Evolutionary conservation across 345 rosid species (phyloP), one percentile per base, ranked within the genome.

Genomic region (Hibiscus syriacus): DNA sequence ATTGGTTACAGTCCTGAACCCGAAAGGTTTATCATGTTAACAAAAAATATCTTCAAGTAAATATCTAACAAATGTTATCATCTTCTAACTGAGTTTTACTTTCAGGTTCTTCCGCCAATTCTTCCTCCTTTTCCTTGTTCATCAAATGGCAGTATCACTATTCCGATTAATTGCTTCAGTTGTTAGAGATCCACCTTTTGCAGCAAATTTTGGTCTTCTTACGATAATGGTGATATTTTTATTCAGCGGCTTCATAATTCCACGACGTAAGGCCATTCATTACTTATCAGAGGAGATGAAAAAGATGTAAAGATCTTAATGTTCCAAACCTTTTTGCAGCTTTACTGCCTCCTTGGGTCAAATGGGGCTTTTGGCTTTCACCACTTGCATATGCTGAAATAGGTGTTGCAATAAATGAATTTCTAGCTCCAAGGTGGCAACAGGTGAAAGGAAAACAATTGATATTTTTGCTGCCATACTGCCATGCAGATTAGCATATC

Each of bases 371-470:
- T 70, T 81, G 87, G 90, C 11, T 81, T 49, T 82, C 85, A 16
- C 83, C 86, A 22, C n/a, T 83, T 1, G 58, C 84, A 14, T 85
- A 83, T 66, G 79, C 77, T 2, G 87, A 81, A 73, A 81, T 83
- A 29, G 85, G 70, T 7, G 25, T 74, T 2, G 65, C 82, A 0
- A 12, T 82, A 16, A 83, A 85, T 43, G 89, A 85, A 64, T 82
- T 85, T 67, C 89, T 73, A 0, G 77, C 84, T 23, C 89, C 80
- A 13, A 72, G 87, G 63, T 85, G 89, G 89, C 76, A 76, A 68
- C 60, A 85, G 85, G 89, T 82, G 65, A 71, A 48, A 30, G 23
- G 25, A 10, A 30, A 29, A 39, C 64, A 36, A 25, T 20, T 55
- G 36, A 50, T 41, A 29, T 11, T 4, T 50, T n/a, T n/a, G n/a